Conservation (phyloP, 2,329 filamentous ascomycete species). For the Xylariaceae sp. region DNA sequence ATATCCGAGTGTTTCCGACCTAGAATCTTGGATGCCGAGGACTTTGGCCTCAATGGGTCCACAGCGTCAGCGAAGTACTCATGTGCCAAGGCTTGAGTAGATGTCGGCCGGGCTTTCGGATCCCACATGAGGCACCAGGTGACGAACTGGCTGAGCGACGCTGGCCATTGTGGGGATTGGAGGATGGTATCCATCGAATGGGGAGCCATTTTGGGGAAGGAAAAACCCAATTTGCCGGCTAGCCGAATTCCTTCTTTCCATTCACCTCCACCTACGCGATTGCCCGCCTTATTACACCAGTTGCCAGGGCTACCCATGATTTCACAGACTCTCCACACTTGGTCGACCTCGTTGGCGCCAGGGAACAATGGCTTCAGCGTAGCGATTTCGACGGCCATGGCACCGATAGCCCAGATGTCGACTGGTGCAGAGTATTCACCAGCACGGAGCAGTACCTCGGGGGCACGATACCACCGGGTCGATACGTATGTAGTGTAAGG, state of each 20-base stretch:
- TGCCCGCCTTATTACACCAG: conserved; percentile 91
- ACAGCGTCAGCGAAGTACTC: conserved; percentile 92
- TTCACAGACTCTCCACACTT: conserved; percentile 97
- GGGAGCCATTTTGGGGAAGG: conserved; percentile 98
- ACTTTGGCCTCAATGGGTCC: conserved; percentile 88
- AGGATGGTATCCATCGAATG: conserved; percentile 94
- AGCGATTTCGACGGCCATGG: conserved; percentile 97
- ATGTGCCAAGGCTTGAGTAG: conserved; percentile 86
- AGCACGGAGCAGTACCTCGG: conserved; percentile 86
- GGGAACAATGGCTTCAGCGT: conserved; percentile 96
- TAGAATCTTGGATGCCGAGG: conserved; percentile 74
- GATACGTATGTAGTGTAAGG: conserved; percentile 99
- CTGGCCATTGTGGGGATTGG: conserved; percentile 84
- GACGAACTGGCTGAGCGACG: conserved; percentile 83
- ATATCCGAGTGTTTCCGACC: conserved; percentile 88
- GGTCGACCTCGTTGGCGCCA: conserved; percentile 95
- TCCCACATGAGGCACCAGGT: conserved; percentile 99
- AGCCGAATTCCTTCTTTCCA: conserved; percentile 93
- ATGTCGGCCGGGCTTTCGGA: conserved; percentile 84
- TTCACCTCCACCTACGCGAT: conserved; percentile 85
- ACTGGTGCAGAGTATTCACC: conserved; percentile 97
- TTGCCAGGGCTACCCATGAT: conserved; percentile 98
- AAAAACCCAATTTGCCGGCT: conserved; percentile 94
- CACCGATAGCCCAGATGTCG: conserved; percentile 96
- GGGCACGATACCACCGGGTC: conserved; percentile 95